A percentile compares a stretch with the other conserved stretches of the same genome.
Conservation (phyloP, 192 early-diverging fungal genomes). For the Helicostylum pulchrum region DNA sequence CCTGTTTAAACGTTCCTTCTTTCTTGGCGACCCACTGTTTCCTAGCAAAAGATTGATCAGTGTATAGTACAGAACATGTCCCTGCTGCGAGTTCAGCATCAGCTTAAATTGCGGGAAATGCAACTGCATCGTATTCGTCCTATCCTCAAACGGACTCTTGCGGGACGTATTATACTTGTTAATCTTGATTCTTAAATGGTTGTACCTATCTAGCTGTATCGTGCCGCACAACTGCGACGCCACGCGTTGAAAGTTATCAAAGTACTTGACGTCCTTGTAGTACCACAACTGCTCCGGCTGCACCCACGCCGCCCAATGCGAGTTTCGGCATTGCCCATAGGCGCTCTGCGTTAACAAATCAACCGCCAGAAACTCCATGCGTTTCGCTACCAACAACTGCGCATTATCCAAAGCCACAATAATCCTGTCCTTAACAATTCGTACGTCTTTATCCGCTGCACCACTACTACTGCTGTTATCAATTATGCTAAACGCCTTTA, state of each 20-base stretch:
- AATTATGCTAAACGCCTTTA: constrained; percentile 52
- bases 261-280: constrained; percentile 38
- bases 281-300: constrained; percentile 61
- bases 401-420: constrained; percentile 57
- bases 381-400: constrained; percentile 51
- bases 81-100: constrained; percentile 68
- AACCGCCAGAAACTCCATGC: constrained; percentile 21
- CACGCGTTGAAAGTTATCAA: constrained; percentile 49
- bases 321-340: constrained; percentile 25
- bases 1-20: constrained; percentile 50
- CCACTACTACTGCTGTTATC: constrained; percentile 27
- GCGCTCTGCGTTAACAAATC: constrained; percentile 27
- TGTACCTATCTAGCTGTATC: constrained; percentile 57
- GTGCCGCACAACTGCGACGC: constrained; percentile 52
- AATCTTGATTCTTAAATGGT: constrained; percentile 60
- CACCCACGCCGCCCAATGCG: constrained; percentile 60
- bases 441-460: constrained; percentile 27
- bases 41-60: constrained; percentile 37
- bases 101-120: constrained; percentile 70
- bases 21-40: background rate
- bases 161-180: constrained; percentile 10
- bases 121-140: constrained; percentile 60
- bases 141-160: constrained; percentile 39
- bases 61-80: constrained; percentile 82
- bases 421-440: constrained; percentile 53